Evolutionary conservation across 176 grass and related monocot genomes (phyloP), one percentile per base, ranked within the genome.

Genomic region (Echinochloa phyllopogon): DNA sequence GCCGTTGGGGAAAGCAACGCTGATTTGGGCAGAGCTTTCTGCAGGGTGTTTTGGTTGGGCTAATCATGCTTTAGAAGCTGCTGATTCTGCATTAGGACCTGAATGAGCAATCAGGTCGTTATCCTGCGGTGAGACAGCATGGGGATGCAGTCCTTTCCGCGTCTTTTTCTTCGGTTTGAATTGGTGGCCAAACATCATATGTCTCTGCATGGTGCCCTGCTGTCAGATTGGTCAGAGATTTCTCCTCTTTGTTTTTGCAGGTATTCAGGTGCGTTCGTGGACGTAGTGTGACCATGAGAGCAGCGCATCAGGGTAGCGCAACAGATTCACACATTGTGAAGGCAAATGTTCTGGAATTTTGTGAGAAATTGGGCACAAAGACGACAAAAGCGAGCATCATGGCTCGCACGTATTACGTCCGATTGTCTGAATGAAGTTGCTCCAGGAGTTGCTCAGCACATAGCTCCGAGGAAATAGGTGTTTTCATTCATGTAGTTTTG

Each of bases 151-250:
- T 76, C 84, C 72, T 83, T 60, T 41, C 69, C 10, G 62, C 1
- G 60, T 83, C 83, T 21, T 76, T 86, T 86, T 80, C 67, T 67
- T 92, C 61, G 37, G 86, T n/a, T 79, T 86, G 83, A 88, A 92
- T 89, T 86, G 90, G 86, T 92, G 83, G 38, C 87, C 90, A 86
- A 86, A 82, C 90, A 86, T 66, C 55, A 52, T 60, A n/a, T 8
- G 45, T 16, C 23, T 48, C 50, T 79, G 65, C 78, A 65, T n/a
- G 39, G 65, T 58, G 73, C 88, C 65, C 25, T 81, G 63, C 78
- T 75, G 55, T 69, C 49, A 15, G 45, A 73, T 73, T 72, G 25
- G 83, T 72, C 77, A 14, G 29, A 82, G 14, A 45, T 86, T 90
- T 78, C 84, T 59, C 67, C 78, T 21, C 1, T 5, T 9, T 15